These are phyloP conservation scores for Sporodiniella umbellata DNA, from an alignment of 371 early-diverging fungal genomes.

Conservation along the genomic window DNA sequence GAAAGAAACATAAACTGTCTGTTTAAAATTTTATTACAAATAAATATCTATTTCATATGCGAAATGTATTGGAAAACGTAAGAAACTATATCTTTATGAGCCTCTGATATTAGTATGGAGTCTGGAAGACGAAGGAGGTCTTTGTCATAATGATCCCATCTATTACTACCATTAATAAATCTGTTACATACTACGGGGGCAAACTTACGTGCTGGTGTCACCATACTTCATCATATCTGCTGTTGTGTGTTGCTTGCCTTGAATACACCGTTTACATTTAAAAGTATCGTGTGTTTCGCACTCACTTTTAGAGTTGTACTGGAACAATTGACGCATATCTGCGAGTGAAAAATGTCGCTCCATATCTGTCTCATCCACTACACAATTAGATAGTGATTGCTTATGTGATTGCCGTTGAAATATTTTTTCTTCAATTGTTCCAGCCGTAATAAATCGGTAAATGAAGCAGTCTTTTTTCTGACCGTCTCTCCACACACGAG, in stretches of 20 bases:
- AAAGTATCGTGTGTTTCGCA: conserved; percentile 96
- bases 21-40: too few species aligned
- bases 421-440: conserved; percentile 97
- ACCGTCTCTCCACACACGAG: conserved; percentile 97
- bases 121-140: conserved; percentile 75
- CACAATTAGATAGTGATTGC: conserved; percentile 87
- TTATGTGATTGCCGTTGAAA: conserved; percentile 93
- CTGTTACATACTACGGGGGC: not conserved
- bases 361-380: conserved; percentile 91
- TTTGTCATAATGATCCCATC: conserved; percentile 88
- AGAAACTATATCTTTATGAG: conserved; percentile 69
- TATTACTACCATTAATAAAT: conserved; percentile 10
- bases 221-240: conserved; percentile 76
- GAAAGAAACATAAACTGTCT: too few species aligned
- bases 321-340: conserved; percentile 86
- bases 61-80: conserved; percentile 93
- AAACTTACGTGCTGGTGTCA: conserved; percentile 60
- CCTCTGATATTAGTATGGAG: conserved; percentile 69
- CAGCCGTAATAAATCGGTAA: conserved; percentile 93
- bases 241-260: conserved; percentile 71
- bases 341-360: conserved; percentile 93
- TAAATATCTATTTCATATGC: conserved; percentile 42
- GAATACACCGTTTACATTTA: conserved; percentile 85
- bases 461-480: conserved; percentile 93
- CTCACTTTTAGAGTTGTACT: conserved; percentile 68